phyloP scores from a whole-genome alignment of 805 yeast genomes.

The Ogataea angusta region DNA sequence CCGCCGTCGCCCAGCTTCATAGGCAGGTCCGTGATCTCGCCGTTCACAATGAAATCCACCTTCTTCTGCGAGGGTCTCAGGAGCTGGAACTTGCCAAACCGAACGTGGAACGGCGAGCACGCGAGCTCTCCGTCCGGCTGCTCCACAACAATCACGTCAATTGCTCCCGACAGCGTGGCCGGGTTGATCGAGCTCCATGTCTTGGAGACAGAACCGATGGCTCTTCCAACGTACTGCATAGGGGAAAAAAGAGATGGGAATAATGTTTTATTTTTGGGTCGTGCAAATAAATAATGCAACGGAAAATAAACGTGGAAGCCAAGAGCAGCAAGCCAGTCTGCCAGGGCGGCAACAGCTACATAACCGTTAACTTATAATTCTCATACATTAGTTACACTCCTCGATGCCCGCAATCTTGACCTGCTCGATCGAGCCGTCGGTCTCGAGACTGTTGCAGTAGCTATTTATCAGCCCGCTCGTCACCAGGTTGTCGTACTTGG shows the following conservation, averaged over 20 bases:
- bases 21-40: slow-evolving; percentile 72
- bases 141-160: slow-evolving; percentile 92
- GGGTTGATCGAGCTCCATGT: slow-evolving; percentile 98
- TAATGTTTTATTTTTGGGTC: slow-evolving; percentile 2
- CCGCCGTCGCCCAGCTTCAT: slow-evolving; percentile 98
- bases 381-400: neutral
- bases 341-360: neutral
- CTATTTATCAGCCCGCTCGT: slow-evolving; percentile 65
- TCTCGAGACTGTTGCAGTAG: slow-evolving; percentile 68
- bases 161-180: slow-evolving; percentile 93
- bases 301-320: neutral
- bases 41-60: slow-evolving; percentile 86
- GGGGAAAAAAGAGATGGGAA: slow-evolving; percentile 5
- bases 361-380: neutral
- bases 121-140: slow-evolving; percentile 69
- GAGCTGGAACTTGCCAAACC: slow-evolving; percentile 92
- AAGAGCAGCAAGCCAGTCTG: neutral
- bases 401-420: slow-evolving; percentile 55
- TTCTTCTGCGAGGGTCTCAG: slow-evolving; percentile 93
- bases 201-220: slow-evolving; percentile 90
- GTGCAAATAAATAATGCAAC: neutral
- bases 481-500: slow-evolving; percentile 69
- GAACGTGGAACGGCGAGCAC: slow-evolving; percentile 94
- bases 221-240: slow-evolving; percentile 97
- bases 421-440: slow-evolving; percentile 63